These are phyloP conservation scores for Fraxinus sp. DNA, from an alignment of 305 asterid species.

Conservation along the genomic window DNA sequence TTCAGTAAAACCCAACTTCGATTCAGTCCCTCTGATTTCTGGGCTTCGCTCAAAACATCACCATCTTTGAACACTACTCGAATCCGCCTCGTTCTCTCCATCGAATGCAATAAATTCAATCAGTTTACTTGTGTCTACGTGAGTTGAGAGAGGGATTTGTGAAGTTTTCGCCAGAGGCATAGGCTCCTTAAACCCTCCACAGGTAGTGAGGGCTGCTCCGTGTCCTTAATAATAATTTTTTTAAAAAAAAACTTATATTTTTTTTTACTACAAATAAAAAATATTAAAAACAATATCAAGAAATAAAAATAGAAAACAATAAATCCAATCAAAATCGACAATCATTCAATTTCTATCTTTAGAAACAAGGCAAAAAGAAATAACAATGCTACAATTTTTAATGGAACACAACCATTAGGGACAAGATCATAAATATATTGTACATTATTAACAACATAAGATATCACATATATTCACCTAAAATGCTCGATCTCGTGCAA, in stretches of 20 bases:
- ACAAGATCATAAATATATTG: not conserved
- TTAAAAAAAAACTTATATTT: too few species aligned
- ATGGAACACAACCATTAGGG: not conserved
- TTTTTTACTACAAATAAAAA: too few species aligned
- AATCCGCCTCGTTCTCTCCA: slow-evolving; percentile 41
- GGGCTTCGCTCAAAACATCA: slow-evolving; percentile 54
- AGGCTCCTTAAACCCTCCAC: not conserved
- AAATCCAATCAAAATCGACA: not conserved
- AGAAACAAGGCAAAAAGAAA: not conserved
- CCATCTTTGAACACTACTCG: slow-evolving; percentile 59
- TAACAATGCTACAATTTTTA: too few species aligned
- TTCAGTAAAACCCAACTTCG: slow-evolving; percentile 71
- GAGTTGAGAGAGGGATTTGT: not conserved
- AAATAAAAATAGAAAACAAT: not conserved
- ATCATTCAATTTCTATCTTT: not conserved
- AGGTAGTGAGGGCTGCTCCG: not conserved
- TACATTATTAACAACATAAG: not conserved
- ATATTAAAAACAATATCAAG: too few species aligned
- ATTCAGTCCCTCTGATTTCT: slow-evolving; percentile 57
- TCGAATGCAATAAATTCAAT: slow-evolving; percentile 28
- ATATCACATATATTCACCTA: not conserved
- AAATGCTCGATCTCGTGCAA: not conserved
- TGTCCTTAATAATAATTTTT: too few species aligned
- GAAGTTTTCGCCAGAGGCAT: not conserved
- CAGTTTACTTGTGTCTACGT: not conserved